Conservation (phyloP, 2,329 filamentous ascomycete genomes). For the Ophidiomyces ophidiicola region DNA sequence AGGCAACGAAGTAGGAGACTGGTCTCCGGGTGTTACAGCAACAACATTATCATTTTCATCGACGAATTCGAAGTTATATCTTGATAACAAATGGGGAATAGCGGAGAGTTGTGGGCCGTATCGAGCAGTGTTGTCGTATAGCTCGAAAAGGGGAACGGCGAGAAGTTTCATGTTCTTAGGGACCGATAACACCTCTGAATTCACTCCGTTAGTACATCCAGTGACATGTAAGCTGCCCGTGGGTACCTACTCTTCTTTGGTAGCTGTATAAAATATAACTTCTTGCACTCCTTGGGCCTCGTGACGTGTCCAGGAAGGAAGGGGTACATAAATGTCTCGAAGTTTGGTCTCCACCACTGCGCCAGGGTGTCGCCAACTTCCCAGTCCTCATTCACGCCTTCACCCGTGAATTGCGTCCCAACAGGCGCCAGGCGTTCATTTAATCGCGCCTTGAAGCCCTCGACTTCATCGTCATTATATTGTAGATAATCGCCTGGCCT, state of each 20-base stretch:
- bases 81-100: conserved; percentile 84
- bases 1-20: conserved; percentile 42
- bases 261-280: conserved; percentile 92
- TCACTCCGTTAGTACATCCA: background rate
- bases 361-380: conserved; percentile 87
- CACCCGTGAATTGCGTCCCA: conserved; percentile 66
- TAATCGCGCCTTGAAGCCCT: conserved; percentile 85
- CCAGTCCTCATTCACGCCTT: conserved; percentile 88
- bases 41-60: conserved; percentile 85
- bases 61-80: conserved; percentile 96
- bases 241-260: conserved; percentile 66
- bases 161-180: conserved; percentile 99
- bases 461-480: conserved; percentile 74
- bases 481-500: conserved; percentile 85
- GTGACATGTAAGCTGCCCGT: no score
- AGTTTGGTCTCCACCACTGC: conserved; percentile 98
- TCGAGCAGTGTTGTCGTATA: conserved; percentile 91
- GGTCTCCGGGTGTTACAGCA: conserved; percentile 65
- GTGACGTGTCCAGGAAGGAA: conserved; percentile 95
- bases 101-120: conserved; percentile 95
- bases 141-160: conserved; percentile 89
- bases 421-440: conserved; percentile 90
- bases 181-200: conserved; percentile 76
- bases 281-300: conserved; percentile 96
- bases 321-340: conserved; percentile 99